Evolutionary conservation across 2,329 filamentous ascomycete species (phyloP).

Genomic region (Fusarium gaditjirri): DNA sequence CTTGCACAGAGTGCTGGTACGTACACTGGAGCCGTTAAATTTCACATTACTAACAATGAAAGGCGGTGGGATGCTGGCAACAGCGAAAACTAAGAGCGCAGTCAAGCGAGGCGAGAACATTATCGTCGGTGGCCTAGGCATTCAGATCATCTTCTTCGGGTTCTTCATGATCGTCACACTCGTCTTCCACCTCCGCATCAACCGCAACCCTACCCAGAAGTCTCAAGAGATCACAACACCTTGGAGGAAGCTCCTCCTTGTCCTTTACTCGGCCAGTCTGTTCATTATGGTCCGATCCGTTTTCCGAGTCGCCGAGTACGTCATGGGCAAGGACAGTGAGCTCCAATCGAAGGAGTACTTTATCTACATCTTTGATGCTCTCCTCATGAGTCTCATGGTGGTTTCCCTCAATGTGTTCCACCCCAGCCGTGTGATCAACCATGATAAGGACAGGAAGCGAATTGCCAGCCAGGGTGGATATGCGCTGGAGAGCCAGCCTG

Average conservation of each 20-base stretch:
- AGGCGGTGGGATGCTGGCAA: slow-evolving; percentile 43
- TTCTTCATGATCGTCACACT: slow-evolving; percentile 62
- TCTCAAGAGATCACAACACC: slow-evolving; percentile 42
- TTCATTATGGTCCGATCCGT: slow-evolving; percentile 56
- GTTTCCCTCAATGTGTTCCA: slow-evolving; percentile 45
- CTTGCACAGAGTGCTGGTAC: slow-evolving; percentile 45
- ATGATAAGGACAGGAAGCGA: slow-evolving; percentile 27
- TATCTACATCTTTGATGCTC: slow-evolving; percentile 53
- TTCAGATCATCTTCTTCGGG: slow-evolving; percentile 66
- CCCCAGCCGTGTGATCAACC: slow-evolving; percentile 43
- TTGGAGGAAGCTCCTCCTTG: slow-evolving; percentile 46
- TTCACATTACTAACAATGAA: not conserved
- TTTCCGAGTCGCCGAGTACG: slow-evolving; percentile 57
- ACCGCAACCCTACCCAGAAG: slow-evolving; percentile 23
- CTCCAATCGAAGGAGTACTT: slow-evolving; percentile 50
- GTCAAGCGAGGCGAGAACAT: slow-evolving; percentile 57
- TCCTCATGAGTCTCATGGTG: slow-evolving; percentile 48
- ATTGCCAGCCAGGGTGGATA: slow-evolving; percentile 41
- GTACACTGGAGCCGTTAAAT: not conserved
- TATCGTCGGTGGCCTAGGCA: slow-evolving; percentile 62
- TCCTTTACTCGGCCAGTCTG: slow-evolving; percentile 43
- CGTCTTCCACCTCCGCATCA: slow-evolving; percentile 56
- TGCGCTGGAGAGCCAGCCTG: slow-evolving; percentile 39
- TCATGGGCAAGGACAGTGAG: slow-evolving; percentile 48
- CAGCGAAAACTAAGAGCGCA: slow-evolving; percentile 39